Conservation (phyloP, 768 basidiomycete species). For the Dioszegia crocea region DNA sequence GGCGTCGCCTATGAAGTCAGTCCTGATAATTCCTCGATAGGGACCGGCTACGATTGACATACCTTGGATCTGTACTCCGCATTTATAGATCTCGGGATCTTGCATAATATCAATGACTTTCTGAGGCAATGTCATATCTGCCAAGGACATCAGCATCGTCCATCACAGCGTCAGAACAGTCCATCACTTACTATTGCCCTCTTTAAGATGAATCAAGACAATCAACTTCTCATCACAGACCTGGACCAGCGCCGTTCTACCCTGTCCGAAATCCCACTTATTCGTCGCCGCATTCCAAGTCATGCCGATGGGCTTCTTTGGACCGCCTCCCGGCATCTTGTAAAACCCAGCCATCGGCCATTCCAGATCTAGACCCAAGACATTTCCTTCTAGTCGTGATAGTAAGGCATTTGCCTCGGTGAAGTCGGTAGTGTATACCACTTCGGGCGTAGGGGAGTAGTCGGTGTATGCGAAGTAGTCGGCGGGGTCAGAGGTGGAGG, state of each 20-base stretch:
- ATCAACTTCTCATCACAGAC: conserved; percentile 17
- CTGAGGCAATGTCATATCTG: conserved; percentile 24
- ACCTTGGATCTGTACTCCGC: conserved; percentile 36
- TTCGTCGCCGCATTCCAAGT: conserved; percentile 6
- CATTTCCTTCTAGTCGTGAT: conserved; percentile 22
- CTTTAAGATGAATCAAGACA: conserved; percentile 34
- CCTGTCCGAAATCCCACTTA: conserved; percentile 22
- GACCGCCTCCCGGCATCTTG: not conserved
- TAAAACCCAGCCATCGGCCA: conserved; percentile 35
- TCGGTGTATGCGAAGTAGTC: conserved; percentile 24
- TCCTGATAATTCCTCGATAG: conserved; percentile 11
- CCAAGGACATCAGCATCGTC: not conserved
- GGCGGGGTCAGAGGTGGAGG: not conserved
- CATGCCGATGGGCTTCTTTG: not conserved
- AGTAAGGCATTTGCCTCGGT: conserved; percentile 40
- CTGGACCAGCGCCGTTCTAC: conserved; percentile 23
- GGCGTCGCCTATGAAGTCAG: conserved; percentile 31
- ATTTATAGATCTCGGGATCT: conserved; percentile 26
- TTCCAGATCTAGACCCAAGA: conserved; percentile 46
- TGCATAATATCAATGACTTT: conserved; percentile 28
- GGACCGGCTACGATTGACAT: conserved; percentile 20
- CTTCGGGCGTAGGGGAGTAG: conserved; percentile 15
- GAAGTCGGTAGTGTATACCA: conserved; percentile 33
- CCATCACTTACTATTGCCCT: conserved; percentile 29
- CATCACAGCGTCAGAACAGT: not conserved